phyloP scores from a whole-genome alignment of 768 basidiomycete species.

The Phlebiopsis flavidoalba region DNA sequence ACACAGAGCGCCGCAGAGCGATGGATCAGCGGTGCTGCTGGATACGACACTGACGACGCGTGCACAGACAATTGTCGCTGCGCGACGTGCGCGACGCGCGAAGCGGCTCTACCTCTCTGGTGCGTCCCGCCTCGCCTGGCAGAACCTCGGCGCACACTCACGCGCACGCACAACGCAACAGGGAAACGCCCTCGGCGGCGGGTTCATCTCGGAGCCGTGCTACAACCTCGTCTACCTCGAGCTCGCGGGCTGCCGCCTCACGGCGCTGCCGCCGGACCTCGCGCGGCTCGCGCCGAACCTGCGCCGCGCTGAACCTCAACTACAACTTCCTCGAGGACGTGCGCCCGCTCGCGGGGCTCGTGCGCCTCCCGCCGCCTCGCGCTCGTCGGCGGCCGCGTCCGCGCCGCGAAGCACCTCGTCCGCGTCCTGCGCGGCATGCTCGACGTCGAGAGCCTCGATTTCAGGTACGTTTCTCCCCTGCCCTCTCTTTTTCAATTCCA shows the following conservation, averaged over 20 bases:
- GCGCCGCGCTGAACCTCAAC: conserved; percentile 89
- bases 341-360: conserved; percentile 61
- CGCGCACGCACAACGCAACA: too few relatives aligned
- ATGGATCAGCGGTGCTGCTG: background rate
- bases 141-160: conserved; percentile 7
- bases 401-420: conserved; percentile 70
- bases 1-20: background rate
- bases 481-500: background rate
- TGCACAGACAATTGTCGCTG: conserved; percentile 35
- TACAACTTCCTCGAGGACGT: conserved; percentile 91
- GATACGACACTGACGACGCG: conserved; percentile 1
- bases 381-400: conserved; percentile 78
- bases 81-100: conserved; percentile 83
- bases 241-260: conserved; percentile 81
- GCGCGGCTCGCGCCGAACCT: conserved; percentile 72
- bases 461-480: conserved; percentile 51
- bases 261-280: conserved; percentile 64
- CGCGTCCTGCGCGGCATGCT: conserved; percentile 64
- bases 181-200: conserved; percentile 22
- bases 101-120: conserved; percentile 94
- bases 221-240: conserved; percentile 93
- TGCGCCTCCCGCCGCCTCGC: conserved; percentile 77
- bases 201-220: conserved; percentile 67
- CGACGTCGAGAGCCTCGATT: conserved; percentile 85
- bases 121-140: conserved; percentile 35